These are phyloP conservation scores for Dillenia suffruticosa DNA, from an alignment of 164 flowering plant species.

Conservation along the genomic window DNA sequence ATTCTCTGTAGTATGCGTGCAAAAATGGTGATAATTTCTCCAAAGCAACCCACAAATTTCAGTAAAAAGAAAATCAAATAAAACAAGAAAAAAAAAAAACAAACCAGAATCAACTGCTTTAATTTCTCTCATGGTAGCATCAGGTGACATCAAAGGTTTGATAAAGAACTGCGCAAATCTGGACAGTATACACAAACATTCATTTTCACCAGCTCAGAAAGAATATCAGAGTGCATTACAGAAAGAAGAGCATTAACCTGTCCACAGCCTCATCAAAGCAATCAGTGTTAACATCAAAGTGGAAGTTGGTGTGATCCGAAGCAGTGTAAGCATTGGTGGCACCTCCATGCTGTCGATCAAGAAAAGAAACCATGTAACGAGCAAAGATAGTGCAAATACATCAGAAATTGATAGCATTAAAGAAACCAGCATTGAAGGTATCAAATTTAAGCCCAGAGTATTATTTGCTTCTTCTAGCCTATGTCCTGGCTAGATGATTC, in stretches of 20 bases:
- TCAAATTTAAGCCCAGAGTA: too few relatives aligned
- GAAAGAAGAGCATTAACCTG: slow-evolving; percentile 39
- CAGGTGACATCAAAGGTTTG: slow-evolving; percentile 92
- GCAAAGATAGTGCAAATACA: slow-evolving; percentile 1
- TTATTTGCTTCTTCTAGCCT: too few relatives aligned
- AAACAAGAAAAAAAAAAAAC: background rate
- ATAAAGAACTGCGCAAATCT: slow-evolving; percentile 94
- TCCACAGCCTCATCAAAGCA: slow-evolving; percentile 88
- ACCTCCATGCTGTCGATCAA: slow-evolving; percentile 79
- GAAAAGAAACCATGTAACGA: slow-evolving; percentile 1
- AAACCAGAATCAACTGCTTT: slow-evolving; percentile 98
- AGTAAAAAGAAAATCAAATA: background rate
- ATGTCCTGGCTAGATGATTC: too few relatives aligned
- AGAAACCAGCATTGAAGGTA: too few relatives aligned
- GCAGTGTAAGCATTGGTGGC: slow-evolving; percentile 82
- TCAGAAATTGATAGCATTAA: slow-evolving; percentile 1
- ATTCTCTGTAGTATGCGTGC: slow-evolving; percentile 50
- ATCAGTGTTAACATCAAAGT: slow-evolving; percentile 82
- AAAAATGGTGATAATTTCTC: slow-evolving; percentile 2
- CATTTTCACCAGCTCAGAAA: background rate
- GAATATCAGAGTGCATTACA: background rate
- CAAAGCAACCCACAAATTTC: background rate
- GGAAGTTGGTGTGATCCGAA: slow-evolving; percentile 73
- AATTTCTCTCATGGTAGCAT: slow-evolving; percentile 92
- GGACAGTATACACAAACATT: slow-evolving; percentile 18